phyloP scores from a whole-genome alignment of 768 basidiomycete genomes.

The Russula emetica region DNA sequence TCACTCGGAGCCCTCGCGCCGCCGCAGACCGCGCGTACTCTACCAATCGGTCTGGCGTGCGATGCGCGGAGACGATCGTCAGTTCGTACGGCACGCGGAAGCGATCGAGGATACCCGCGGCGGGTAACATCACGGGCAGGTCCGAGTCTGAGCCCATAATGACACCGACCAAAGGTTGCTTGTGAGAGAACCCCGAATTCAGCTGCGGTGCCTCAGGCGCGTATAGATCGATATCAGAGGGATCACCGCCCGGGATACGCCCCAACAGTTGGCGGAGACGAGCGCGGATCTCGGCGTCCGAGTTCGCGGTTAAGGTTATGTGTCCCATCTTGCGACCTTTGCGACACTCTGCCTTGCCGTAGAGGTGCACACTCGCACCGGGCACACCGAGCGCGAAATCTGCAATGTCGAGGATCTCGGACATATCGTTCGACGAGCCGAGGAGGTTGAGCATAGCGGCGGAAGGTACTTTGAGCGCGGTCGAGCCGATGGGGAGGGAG shows the following conservation, averaged over 20 bases:
- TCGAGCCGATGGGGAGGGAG: conserved; percentile 82
- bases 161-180: conserved; percentile 77
- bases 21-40: conserved; percentile 76
- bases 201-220: conserved; percentile 45
- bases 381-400: conserved; percentile 61
- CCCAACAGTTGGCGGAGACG: conserved; percentile 73
- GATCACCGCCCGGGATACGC: conserved; percentile 48
- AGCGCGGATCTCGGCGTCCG: conserved; percentile 65
- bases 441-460: conserved; percentile 94
- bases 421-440: conserved; percentile 67
- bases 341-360: conserved; percentile 88
- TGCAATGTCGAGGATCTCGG: conserved; percentile 52
- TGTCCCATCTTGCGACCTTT: conserved; percentile 98
- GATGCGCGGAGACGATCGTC: conserved; percentile 93
- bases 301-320: conserved; percentile 80
- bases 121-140: conserved; percentile 87
- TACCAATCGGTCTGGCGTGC: conserved; percentile 84
- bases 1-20: conserved; percentile 58
- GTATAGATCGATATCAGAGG: conserved; percentile 50
- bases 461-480: conserved; percentile 79
- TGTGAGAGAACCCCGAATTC: conserved; percentile 53
- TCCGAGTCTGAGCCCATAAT: conserved; percentile 99
- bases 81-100: conserved; percentile 88
- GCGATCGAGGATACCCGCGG: conserved; percentile 75
- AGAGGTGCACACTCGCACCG: conserved; percentile 82